These are phyloP conservation scores for Boletus coccyginus DNA, from an alignment of 768 basidiomycete species.

Conservation along the genomic window DNA sequence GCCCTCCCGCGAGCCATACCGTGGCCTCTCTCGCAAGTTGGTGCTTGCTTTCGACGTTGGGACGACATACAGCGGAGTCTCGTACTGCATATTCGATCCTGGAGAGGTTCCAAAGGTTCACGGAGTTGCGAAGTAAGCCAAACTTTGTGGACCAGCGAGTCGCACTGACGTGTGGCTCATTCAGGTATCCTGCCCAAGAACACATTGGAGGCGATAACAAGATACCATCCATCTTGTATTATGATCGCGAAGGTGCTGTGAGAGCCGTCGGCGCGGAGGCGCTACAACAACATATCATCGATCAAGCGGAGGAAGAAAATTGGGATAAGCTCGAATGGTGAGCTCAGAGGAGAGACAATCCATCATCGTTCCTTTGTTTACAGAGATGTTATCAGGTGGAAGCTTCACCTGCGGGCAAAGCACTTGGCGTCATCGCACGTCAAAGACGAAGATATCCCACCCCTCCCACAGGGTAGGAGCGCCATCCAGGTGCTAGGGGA, in stretches of 20 bases:
- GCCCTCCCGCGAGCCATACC: slow-evolving; percentile 30
- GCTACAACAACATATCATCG: slow-evolving; percentile 31
- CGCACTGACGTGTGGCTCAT: neutral
- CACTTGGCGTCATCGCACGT: slow-evolving; percentile 23
- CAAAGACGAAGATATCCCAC: slow-evolving; percentile 17
- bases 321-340: slow-evolving; percentile 42
- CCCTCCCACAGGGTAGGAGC: slow-evolving; percentile 22
- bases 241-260: slow-evolving; percentile 38
- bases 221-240: slow-evolving; percentile 47
- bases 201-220: slow-evolving; percentile 44
- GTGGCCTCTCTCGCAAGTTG: slow-evolving; percentile 37
- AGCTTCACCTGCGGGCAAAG: slow-evolving; percentile 36
- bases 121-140: slow-evolving; percentile 23
- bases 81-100: slow-evolving; percentile 34
- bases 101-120: slow-evolving; percentile 30
- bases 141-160: neutral
- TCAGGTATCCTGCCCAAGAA: slow-evolving; percentile 45
- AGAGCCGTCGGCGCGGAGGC: slow-evolving; percentile 46
- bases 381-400: slow-evolving; percentile 20
- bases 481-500: slow-evolving; percentile 24
- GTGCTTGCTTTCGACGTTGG: slow-evolving; percentile 44
- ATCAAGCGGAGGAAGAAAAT: slow-evolving; percentile 36
- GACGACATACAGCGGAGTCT: slow-evolving; percentile 41
- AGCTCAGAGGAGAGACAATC: neutral
- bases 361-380: neutral